Conservation (phyloP, 139 green algal genomes). For the Chlorella sp. region DNA sequence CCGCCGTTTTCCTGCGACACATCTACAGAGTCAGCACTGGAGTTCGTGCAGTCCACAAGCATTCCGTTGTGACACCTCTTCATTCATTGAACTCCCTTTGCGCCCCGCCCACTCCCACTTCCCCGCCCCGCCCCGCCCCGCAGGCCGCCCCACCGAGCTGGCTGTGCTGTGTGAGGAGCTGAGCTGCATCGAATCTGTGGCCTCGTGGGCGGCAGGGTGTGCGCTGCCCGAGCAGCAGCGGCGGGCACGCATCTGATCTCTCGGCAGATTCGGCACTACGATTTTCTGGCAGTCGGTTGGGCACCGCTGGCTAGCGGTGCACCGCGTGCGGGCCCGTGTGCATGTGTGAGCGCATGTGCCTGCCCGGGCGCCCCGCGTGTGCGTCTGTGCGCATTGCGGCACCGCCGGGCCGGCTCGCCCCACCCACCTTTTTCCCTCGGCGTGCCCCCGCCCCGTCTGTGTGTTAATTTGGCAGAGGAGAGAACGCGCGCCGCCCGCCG, state of each 20-base stretch:
- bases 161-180: slow-evolving; percentile 34
- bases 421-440: not conserved
- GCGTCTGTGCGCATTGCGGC: no score
- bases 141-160: slow-evolving; percentile 27
- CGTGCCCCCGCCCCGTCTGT: not conserved
- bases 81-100: no score
- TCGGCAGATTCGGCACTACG: no score
- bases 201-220: slow-evolving; percentile 26
- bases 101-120: no score
- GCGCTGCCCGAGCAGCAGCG: slow-evolving; percentile 7
- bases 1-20: not conserved
- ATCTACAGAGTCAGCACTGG: no score
- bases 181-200: slow-evolving; percentile 22
- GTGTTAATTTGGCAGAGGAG: not conserved
- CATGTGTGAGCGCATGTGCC: not conserved
- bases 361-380: no score
- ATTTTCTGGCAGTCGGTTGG: not conserved
- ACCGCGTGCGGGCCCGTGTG: not conserved
- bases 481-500: not conserved
- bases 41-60: no score
- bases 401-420: no score
- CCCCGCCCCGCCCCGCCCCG: not conserved
- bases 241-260: not conserved
- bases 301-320: not conserved
- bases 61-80: no score